Conservation (phyloP, 1,284 basidiomycete species). For the Ceratorhiza oryzae-sativae region DNA sequence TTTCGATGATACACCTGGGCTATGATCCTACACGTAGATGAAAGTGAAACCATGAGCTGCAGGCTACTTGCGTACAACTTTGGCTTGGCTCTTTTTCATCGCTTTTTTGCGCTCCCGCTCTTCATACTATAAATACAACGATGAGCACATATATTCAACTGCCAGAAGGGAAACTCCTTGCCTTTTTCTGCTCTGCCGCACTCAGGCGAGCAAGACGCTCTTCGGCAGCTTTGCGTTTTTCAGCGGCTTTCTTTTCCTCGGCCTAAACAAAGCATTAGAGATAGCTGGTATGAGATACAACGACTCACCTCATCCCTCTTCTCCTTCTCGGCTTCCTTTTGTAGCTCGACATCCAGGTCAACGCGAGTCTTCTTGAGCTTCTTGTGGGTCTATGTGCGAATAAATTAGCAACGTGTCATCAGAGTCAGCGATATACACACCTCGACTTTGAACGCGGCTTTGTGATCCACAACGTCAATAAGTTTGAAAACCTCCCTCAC, state of each 20-base stretch:
- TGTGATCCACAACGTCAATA: conserved; percentile 69
- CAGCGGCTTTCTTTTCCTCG: conserved; percentile 70
- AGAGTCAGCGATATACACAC: conserved; percentile 42
- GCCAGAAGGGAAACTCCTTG: conserved; percentile 6
- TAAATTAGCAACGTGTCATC: neutral
- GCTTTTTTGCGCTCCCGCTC: conserved; percentile 39
- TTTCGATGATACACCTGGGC: conserved; percentile 28
- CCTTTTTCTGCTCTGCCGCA: conserved; percentile 85
- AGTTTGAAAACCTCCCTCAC: conserved; percentile 74
- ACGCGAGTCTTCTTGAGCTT: conserved; percentile 78
- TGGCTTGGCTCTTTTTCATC: conserved; percentile 33
- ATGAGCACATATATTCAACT: neutral
- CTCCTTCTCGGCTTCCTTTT: conserved; percentile 72
- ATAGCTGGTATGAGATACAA: neutral
- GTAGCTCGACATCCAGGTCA: conserved; percentile 70
- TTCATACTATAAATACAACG: conserved; percentile 18
- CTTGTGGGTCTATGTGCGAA: conserved; percentile 63
- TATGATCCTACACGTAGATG: conserved; percentile 25
- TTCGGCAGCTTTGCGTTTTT: conserved; percentile 76
- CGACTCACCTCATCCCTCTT: conserved; percentile 70
- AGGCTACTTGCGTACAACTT: conserved; percentile 37
- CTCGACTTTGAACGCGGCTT: conserved; percentile 70
- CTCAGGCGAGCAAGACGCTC: conserved; percentile 74
- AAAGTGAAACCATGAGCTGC: neutral
- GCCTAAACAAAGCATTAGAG: conserved; percentile 50